Base-by-base conservation (phyloP, 2,329 filamentous ascomycete species). In the Pezizomycotina sp. region DNA sequence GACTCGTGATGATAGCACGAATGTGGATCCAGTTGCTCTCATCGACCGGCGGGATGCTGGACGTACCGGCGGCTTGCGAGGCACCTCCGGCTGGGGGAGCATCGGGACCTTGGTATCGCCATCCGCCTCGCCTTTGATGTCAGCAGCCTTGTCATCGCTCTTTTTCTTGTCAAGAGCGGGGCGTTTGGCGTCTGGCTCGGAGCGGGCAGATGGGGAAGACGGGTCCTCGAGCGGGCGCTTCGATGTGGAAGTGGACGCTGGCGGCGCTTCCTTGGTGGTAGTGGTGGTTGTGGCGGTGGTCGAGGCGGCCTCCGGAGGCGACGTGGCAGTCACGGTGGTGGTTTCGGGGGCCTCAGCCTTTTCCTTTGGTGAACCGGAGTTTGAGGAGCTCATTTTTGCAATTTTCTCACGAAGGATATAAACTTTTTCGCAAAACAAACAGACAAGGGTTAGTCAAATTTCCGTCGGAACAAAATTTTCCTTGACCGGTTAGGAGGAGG, bases 191-290 rank as follows among this genome's bases (percentile, higher is more conserved):
- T 98, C 89, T 35, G 91, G 89, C 57, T 93, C 84, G 53, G 95
- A 89, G 56, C 72, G 82, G 24, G 78, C 77, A 20, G 83, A 92
- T 22, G 89, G 89, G 6, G 89, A 98, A 12, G 89, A 95, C 7
- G 86, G 79, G 56, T 95, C 89, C 66, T 98, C 89, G 48, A 98
- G 73, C 44, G 89, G 89, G 55, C 89, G 83, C 71, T 98, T 98
- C 46, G 70, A 65, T 51, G 72, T 75, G n/a, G n/a, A n/a, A n/a
- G 55, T 80, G 72, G 41, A 74, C 77, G 32, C 71, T 71, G 45
- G 60, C 60, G 42, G 62, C 58, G 44, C n/a, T n/a, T n/a, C n/a
- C n/a, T n/a, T n/a, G n/a, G n/a, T n/a, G 66, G 65, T 45, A 65
- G 61, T 19, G 71, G 71, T 48, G 71, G 46, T 31, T 31, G 42